Conservation (phyloP, 192 early-diverging fungal species). For the Backusella macrospora region DNA sequence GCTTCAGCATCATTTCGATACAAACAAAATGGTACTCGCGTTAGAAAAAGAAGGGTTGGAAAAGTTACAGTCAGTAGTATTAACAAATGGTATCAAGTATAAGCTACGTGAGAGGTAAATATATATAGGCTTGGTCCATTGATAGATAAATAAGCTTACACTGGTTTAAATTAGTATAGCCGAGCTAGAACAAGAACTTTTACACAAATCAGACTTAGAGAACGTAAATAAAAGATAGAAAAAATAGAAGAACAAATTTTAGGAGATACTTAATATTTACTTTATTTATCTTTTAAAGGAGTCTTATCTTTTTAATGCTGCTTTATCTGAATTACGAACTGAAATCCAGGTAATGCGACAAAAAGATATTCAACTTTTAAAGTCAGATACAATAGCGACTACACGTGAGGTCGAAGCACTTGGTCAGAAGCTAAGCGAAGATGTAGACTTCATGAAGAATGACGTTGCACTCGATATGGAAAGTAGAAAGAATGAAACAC, state of each 20-base stretch:
- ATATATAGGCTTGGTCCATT: background rate
- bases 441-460: slow-evolving; percentile 72
- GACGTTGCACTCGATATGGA: slow-evolving; percentile 90
- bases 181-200: slow-evolving; percentile 37
- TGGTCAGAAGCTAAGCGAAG: slow-evolving; percentile 72
- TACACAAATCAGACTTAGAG: slow-evolving; percentile 67
- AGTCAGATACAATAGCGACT: slow-evolving; percentile 71
- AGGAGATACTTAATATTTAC: background rate
- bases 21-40: slow-evolving; percentile 68
- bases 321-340: slow-evolving; percentile 77
- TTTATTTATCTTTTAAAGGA: slow-evolving; percentile 45
- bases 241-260: background rate
- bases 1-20: slow-evolving; percentile 69
- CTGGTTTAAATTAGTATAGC: slow-evolving; percentile 41
- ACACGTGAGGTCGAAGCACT: slow-evolving; percentile 79
- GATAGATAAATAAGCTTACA: background rate
- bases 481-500: slow-evolving; percentile 80
- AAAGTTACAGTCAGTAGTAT: slow-evolving; percentile 66
- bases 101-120: slow-evolving; percentile 62
- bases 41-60: slow-evolving; percentile 68
- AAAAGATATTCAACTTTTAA: slow-evolving; percentile 74
- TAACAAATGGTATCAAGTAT: slow-evolving; percentile 76
- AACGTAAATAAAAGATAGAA: slow-evolving; percentile 52
- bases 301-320: slow-evolving; percentile 80
- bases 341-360: slow-evolving; percentile 75